Conservation (phyloP, 352 stramenopile genomes). For the Globisporangium parvum region DNA sequence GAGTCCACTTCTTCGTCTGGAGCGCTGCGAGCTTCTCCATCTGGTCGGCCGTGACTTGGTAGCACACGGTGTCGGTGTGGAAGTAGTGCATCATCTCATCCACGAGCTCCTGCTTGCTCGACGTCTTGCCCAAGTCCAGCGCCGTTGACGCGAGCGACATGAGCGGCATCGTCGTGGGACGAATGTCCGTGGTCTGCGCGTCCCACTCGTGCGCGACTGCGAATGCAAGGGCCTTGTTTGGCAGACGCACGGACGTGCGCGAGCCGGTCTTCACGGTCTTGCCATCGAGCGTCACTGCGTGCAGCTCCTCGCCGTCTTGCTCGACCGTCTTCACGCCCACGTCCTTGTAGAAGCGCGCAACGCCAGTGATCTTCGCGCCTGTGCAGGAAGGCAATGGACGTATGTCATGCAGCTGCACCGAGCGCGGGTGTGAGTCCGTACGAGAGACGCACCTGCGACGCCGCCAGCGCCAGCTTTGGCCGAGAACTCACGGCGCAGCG, state of each 20-base stretch:
- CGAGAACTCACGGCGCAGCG: constrained; percentile 32
- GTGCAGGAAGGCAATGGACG: not conserved
- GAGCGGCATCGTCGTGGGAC: constrained; percentile 79
- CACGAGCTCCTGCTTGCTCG: constrained; percentile 49
- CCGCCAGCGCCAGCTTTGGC: constrained; percentile 39
- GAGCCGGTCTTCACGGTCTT: constrained; percentile 75
- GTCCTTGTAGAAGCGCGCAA: constrained; percentile 79
- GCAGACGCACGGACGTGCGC: constrained; percentile 54
- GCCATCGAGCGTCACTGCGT: constrained; percentile 72
- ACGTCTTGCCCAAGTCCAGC: constrained; percentile 57
- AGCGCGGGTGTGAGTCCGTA: too few relatives aligned
- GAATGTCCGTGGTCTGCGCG: constrained; percentile 66
- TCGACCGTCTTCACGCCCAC: constrained; percentile 60
- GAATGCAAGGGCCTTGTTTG: constrained; percentile 58
- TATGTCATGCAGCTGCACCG: not conserved
- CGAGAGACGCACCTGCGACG: constrained; percentile 23
- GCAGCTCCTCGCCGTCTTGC: constrained; percentile 23
- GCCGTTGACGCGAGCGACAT: constrained; percentile 83
- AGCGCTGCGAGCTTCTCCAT: constrained; percentile 73
- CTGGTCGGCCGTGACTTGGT: constrained; percentile 74
- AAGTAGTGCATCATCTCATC: constrained; percentile 85
- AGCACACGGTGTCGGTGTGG: constrained; percentile 87
- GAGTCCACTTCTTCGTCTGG: constrained; percentile 84
- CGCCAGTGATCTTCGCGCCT: constrained; percentile 80
- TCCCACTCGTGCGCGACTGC: constrained; percentile 84